phyloP scores from a whole-genome alignment of 257 asterid genomes.

The Solanum boliviense region DNA sequence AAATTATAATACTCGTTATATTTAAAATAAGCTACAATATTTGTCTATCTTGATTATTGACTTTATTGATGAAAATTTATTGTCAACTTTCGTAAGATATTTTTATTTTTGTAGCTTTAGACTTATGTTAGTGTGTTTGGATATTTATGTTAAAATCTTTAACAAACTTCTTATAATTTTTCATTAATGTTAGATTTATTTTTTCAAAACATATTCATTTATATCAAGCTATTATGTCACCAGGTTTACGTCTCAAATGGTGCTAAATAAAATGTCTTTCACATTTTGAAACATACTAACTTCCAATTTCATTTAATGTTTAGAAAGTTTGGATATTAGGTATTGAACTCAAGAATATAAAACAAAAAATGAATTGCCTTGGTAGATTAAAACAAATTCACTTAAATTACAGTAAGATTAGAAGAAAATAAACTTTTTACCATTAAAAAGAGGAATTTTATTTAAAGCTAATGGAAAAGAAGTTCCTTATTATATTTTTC shows the following conservation, averaged over 20 bases:
- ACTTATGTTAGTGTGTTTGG: neutral
- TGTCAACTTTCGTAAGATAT: no score
- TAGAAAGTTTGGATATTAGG: neutral
- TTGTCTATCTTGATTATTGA: no score
- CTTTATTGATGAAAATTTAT: no score
- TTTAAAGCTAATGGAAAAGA: neutral
- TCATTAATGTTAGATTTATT: neutral
- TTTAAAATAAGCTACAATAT: no score
- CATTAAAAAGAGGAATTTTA: neutral
- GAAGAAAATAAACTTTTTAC: neutral
- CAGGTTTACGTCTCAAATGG: no score
- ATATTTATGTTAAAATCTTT: neutral
- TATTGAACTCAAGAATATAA: neutral
- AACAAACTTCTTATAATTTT: no score
- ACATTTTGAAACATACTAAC: neutral
- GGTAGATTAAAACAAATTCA: neutral
- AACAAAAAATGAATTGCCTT: neutral
- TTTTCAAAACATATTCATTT: no score
- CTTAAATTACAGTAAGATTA: neutral
- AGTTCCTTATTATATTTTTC: neutral
- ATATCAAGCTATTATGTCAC: neutral
- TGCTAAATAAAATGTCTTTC: neutral
- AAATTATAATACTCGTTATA: no score
- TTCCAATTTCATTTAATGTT: neutral
- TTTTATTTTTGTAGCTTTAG: neutral